These are phyloP conservation scores for Globisporangium mamillatum DNA, from an alignment of 352 stramenopile species.

Conservation along the genomic window DNA sequence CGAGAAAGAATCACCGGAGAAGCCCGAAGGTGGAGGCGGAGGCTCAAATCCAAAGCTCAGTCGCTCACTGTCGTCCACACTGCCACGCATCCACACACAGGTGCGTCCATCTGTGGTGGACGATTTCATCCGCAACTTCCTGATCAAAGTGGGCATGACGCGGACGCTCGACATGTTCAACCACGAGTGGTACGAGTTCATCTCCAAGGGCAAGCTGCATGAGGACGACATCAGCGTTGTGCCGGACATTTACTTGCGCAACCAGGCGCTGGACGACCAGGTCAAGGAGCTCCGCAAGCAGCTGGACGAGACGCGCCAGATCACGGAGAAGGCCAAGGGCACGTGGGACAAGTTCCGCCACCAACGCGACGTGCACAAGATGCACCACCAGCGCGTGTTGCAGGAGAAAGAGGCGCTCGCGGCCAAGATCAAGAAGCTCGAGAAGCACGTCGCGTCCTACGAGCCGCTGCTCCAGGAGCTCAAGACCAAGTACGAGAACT, in stretches of 20 bases:
- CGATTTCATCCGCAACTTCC: slow-evolving; percentile 95
- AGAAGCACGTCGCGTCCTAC: slow-evolving; percentile 90
- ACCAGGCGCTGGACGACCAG: slow-evolving; percentile 90
- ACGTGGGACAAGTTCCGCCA: slow-evolving; percentile 96
- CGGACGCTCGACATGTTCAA: slow-evolving; percentile 94
- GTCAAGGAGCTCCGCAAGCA: slow-evolving; percentile 81
- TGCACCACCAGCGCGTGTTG: slow-evolving; percentile 94
- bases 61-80: not conserved
- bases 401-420: slow-evolving; percentile 94
- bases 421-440: slow-evolving; percentile 89
- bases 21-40: slow-evolving; percentile 8
- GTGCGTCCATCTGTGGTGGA: slow-evolving; percentile 88
- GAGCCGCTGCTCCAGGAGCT: slow-evolving; percentile 92
- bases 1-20: slow-evolving; percentile 15
- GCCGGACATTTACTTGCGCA: slow-evolving; percentile 93
- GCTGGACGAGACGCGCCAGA: slow-evolving; percentile 85
- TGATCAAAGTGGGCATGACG: slow-evolving; percentile 91
- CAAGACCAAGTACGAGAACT: slow-evolving; percentile 92
- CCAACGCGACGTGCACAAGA: slow-evolving; percentile 94
- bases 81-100: slow-evolving; percentile 54
- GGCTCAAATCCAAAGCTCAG: not conserved
- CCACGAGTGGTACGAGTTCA: slow-evolving; percentile 95
- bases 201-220: slow-evolving; percentile 89
- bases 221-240: slow-evolving; percentile 89
- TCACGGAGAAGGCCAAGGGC: slow-evolving; percentile 88